These are phyloP conservation scores for Nakazawaea wyomingensis DNA, from an alignment of 805 yeast species.

Conservation along the genomic window DNA sequence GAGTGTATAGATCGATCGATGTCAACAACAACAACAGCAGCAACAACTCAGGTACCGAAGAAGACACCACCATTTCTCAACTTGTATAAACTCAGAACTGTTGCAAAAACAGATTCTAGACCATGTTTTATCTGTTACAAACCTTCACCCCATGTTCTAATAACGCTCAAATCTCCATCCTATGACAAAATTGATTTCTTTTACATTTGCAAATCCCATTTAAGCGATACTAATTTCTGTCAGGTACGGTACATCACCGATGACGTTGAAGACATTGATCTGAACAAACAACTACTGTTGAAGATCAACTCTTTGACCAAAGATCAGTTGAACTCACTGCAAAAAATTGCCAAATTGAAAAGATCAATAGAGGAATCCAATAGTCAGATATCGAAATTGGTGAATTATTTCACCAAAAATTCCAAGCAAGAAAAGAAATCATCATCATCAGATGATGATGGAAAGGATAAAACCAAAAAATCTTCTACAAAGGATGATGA, in stretches of 20 bases:
- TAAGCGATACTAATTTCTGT: constrained; percentile 41
- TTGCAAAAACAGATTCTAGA: constrained; percentile 34
- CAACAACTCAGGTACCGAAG: too few species aligned
- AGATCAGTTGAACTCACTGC: constrained; percentile 18
- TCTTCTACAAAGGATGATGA: too few species aligned
- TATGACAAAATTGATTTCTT: constrained; percentile 46
- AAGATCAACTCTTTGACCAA: constrained; percentile 12
- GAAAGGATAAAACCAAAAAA: constrained; percentile 12
- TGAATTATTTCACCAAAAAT: constrained; percentile 18
- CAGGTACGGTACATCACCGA: constrained; percentile 30
- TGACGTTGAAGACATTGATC: constrained; percentile 15
- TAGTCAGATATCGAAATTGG: constrained; percentile 21
- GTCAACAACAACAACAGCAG: background rate
- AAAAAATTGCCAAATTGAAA: constrained; percentile 32
- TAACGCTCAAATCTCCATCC: constrained; percentile 34
- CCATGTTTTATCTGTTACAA: constrained; percentile 49
- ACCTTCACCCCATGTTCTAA: constrained; percentile 39
- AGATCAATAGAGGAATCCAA: constrained; percentile 20
- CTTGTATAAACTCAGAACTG: constrained; percentile 35
- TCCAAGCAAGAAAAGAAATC: constrained; percentile 12
- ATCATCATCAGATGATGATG: too few species aligned
- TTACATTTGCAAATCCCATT: constrained; percentile 44
- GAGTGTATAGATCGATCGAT: background rate
- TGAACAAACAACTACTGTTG: constrained; percentile 19
- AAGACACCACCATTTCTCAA: constrained; percentile 25